Evolutionary conservation across 179 eudicot genomes (phyloP), one percentile per base, ranked within the genome.

Genomic region (Dionaea muscipula): DNA sequence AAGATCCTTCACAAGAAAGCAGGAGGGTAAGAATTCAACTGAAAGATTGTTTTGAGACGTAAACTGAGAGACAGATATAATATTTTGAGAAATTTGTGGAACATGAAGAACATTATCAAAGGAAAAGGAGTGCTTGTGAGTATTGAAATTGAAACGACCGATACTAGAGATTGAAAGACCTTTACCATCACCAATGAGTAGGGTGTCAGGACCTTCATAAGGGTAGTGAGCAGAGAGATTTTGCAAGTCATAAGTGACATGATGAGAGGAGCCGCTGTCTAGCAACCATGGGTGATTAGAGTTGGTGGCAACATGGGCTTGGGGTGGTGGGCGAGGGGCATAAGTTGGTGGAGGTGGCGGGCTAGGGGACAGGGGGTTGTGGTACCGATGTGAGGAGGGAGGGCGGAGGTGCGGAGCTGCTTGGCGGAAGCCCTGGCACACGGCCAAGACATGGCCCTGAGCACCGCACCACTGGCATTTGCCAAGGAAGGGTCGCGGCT

Each of bases 161-260:
- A 24, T 51, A 20, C 58, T 53, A 23, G 59, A 18, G 0, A 57
- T 65, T n/a, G 24, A 19, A 1, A 65, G 23, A 44, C 26, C 28
- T 5, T 40, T 11, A n/a, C 59, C 63, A 65, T 65, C 39, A 26
- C 61, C 68, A 14, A 64, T 25, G n/a, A 26, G 8, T 13, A 64
- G n/a, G 10, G 56, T 59, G 21, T 58, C 26, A 16, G 54, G 17
- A 8, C 69, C 69, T 0, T n/a, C 12, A 33, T 41, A 65, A 15
- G 20, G 21, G 9, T 15, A 7, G 5, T 12, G 46, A 0, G 18
- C 1, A 6, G 38, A 23, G 0, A 64, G 56, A 39, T 49, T 55
- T 1, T 14, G 16, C 0, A 3, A 8, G 18, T 55, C 56, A 26
- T 47, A 20, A 2, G 48, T 43, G 11, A 59, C 37, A 19, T 66